Evolutionary conservation across 108 stramenopile species (phyloP).

Genomic region (Cyclostephanos invisitatus): DNA sequence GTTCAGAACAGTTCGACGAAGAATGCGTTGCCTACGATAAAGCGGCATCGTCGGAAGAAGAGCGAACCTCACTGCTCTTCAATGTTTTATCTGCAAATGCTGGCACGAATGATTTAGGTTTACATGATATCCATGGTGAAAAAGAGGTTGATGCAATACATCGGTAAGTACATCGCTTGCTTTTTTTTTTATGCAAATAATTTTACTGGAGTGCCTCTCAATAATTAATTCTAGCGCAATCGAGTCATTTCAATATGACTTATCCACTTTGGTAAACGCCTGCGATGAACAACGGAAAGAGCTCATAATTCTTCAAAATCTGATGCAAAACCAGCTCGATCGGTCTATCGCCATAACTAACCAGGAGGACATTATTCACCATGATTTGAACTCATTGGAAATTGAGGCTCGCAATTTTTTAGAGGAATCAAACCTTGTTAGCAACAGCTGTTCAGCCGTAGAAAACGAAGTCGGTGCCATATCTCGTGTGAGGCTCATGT

Average conservation of each 20-base stretch:
- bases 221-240: conserved; percentile 17
- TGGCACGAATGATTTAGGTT: conserved; percentile 7
- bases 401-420: conserved; percentile 26
- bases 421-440: conserved; percentile 39
- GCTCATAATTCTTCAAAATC: conserved; percentile 25
- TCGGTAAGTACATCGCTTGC: conserved; percentile 13
- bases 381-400: conserved; percentile 39
- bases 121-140: background rate
- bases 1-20: conserved; percentile 20
- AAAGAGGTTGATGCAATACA: conserved; percentile 27
- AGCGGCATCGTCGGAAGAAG: conserved; percentile 38
- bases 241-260: conserved; percentile 32
- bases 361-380: conserved; percentile 28
- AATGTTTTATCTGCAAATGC: conserved; percentile 19
- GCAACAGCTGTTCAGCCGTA: conserved; percentile 19
- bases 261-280: conserved; percentile 27
- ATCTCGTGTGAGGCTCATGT: conserved; percentile 31
- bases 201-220: background rate
- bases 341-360: conserved; percentile 22
- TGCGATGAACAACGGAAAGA: conserved; percentile 39
- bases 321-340: conserved; percentile 33
- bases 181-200: conserved; percentile 6
- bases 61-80: conserved; percentile 17
- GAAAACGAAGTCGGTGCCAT: conserved; percentile 29
- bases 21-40: conserved; percentile 36